Conservation (phyloP, 768 basidiomycete species). For the Amanita thiersii region DNA sequence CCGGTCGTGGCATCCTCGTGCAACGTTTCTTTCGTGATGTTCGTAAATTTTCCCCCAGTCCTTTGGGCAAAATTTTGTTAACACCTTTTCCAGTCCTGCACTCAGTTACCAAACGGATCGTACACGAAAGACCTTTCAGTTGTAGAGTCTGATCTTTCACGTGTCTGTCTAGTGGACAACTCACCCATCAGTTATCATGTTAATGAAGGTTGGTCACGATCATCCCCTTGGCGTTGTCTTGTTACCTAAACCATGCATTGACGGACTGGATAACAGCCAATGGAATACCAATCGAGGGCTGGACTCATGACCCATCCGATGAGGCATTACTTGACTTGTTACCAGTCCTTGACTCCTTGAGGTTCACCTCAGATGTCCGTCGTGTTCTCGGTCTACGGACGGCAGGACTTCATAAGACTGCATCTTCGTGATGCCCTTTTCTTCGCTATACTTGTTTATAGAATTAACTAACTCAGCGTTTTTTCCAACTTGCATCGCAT, state of each 20-base stretch:
- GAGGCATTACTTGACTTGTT: constrained; percentile 93
- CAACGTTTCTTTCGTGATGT: constrained; percentile 91
- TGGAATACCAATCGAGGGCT: constrained; percentile 98
- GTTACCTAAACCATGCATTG: constrained; percentile 1
- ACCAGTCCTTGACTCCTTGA: constrained; percentile 90
- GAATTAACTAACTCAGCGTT: constrained; percentile 5
- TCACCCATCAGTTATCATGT: constrained; percentile 87
- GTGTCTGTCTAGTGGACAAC: constrained; percentile 94
- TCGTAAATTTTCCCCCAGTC: constrained; percentile 21
- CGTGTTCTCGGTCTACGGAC: constrained; percentile 71
- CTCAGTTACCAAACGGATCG: constrained; percentile 83
- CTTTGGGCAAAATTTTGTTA: constrained; percentile 6
- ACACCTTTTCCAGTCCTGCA: constrained; percentile 64
- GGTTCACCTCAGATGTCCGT: constrained; percentile 94
- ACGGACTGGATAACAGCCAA: constrained; percentile 53
- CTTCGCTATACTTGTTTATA: constrained; percentile 7
- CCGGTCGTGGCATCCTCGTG: constrained; percentile 82
- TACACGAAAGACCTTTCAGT: constrained; percentile 91
- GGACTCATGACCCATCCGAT: constrained; percentile 96
- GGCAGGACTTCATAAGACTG: constrained; percentile 24
- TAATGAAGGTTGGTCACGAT: constrained; percentile 71
- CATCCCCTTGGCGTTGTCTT: neutral
- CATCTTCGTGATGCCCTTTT: constrained; percentile 17
- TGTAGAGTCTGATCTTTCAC: constrained; percentile 84
- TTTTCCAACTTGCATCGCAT: constrained; percentile 8